Conservation (phyloP, 306 rosid genomes). For the Fagus crenata region DNA sequence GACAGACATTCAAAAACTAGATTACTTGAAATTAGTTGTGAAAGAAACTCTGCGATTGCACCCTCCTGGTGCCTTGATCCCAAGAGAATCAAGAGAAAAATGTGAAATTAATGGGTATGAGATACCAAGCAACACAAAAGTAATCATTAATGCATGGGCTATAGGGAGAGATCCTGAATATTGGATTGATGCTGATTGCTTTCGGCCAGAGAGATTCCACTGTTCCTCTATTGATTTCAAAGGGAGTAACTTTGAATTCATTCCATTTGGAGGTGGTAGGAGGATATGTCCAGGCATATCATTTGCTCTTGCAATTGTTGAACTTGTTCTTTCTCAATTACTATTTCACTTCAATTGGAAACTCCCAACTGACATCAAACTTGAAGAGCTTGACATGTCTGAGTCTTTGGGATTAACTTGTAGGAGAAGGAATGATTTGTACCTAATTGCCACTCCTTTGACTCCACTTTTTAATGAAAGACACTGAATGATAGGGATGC, state of each 20-base stretch:
- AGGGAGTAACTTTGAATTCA: neutral
- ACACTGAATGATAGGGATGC: too few species aligned
- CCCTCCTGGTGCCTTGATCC: slow-evolving; percentile 31
- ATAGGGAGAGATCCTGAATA: slow-evolving; percentile 44
- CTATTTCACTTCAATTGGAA: slow-evolving; percentile 14
- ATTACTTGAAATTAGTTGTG: slow-evolving; percentile 37
- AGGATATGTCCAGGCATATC: slow-evolving; percentile 9
- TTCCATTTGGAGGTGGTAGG: slow-evolving; percentile 39
- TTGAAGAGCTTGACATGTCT: slow-evolving; percentile 17
- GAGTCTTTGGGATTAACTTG: slow-evolving; percentile 4
- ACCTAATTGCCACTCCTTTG: neutral
- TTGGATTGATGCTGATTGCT: slow-evolving; percentile 30
- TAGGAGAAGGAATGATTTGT: neutral
- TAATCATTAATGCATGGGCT: slow-evolving; percentile 38
- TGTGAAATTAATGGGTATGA: slow-evolving; percentile 33
- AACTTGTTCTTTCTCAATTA: slow-evolving; percentile 13
- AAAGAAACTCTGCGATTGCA: slow-evolving; percentile 42
- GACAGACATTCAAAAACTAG: slow-evolving; percentile 22
- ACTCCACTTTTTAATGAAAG: neutral
- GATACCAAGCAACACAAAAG: slow-evolving; percentile 29
- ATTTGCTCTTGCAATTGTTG: neutral
- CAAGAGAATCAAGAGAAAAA: slow-evolving; percentile 29
- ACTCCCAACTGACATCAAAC: slow-evolving; percentile 4
- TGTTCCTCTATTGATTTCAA: neutral
- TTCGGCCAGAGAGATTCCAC: slow-evolving; percentile 19